Conservation (phyloP, 2,329 filamentous ascomycete species). For the Chaetomium sp. region DNA sequence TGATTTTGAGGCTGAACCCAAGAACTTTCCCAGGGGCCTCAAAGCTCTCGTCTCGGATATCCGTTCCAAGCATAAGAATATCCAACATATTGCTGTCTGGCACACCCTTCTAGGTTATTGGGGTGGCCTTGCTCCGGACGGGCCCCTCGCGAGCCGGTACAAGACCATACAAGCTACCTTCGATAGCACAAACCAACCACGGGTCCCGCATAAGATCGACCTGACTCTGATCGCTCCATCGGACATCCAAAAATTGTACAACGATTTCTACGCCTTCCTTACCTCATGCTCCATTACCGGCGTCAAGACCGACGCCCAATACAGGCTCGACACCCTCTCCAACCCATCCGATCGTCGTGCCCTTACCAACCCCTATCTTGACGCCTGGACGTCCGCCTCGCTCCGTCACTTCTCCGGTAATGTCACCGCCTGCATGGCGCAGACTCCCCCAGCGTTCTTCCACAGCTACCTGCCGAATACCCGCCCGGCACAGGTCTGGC, state of each 20-base stretch:
- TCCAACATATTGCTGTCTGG: constrained; percentile 88
- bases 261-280: constrained; percentile 87
- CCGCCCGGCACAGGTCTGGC: constrained; percentile 64
- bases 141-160: constrained; percentile 70
- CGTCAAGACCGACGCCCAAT: constrained; percentile 92
- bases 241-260: constrained; percentile 71
- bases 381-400: constrained; percentile 75
- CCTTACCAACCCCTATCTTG: constrained; percentile 70
- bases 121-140: constrained; percentile 75
- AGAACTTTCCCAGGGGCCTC: constrained; percentile 73
- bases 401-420: constrained; percentile 71
- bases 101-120: constrained; percentile 85
- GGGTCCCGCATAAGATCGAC: no score
- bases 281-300: constrained; percentile 67
- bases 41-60: constrained; percentile 65
- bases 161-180: constrained; percentile 59
- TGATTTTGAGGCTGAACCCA: constrained; percentile 77
- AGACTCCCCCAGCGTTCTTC: constrained; percentile 79
- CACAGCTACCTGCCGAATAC: constrained; percentile 74
- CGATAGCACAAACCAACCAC: constrained; percentile 31
- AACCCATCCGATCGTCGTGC: constrained; percentile 62
- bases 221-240: no score
- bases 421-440: constrained; percentile 91
- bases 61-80: constrained; percentile 59
- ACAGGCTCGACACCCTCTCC: constrained; percentile 71